phyloP scores from a whole-genome alignment of 306 rosid genomes.

The Gastrolobium villosum region DNA sequence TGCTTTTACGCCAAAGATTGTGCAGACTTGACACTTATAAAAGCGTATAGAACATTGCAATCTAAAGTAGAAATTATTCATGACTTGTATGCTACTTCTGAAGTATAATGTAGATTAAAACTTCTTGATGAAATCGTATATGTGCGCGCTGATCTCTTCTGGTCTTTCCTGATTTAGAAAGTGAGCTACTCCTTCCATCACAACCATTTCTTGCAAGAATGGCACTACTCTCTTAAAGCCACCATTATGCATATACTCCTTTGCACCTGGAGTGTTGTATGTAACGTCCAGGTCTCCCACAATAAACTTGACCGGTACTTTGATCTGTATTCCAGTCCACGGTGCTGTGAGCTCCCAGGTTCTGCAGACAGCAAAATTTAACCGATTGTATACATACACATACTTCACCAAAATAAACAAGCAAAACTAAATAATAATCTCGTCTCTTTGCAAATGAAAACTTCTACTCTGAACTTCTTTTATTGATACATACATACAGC shows the following conservation, averaged over 20 bases:
- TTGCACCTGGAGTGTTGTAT: constrained; percentile 64
- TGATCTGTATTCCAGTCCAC: constrained; percentile 71
- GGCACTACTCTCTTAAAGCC: constrained; percentile 67
- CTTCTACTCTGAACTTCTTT: constrained; percentile 4
- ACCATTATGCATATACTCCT: constrained; percentile 68
- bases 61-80: background rate
- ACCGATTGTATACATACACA: background rate
- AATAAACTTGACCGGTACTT: constrained; percentile 77
- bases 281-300: constrained; percentile 73
- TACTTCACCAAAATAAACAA: constrained; percentile 7
- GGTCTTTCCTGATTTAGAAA: constrained; percentile 72
- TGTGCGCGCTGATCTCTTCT: constrained; percentile 62
- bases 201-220: constrained; percentile 67
- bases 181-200: constrained; percentile 74
- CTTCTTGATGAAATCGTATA: constrained; percentile 71
- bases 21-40: constrained; percentile 20
- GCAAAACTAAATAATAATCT: background rate
- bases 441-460: constrained; percentile 6
- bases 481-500: constrained; percentile 2
- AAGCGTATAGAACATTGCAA: background rate
- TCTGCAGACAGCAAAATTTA: constrained; percentile 58
- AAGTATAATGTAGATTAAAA: constrained; percentile 47
- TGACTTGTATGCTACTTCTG: background rate
- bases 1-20: background rate
- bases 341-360: constrained; percentile 81